These are phyloP conservation scores for Castanospermum australe DNA, from an alignment of 306 rosid species.

Conservation along the genomic window DNA sequence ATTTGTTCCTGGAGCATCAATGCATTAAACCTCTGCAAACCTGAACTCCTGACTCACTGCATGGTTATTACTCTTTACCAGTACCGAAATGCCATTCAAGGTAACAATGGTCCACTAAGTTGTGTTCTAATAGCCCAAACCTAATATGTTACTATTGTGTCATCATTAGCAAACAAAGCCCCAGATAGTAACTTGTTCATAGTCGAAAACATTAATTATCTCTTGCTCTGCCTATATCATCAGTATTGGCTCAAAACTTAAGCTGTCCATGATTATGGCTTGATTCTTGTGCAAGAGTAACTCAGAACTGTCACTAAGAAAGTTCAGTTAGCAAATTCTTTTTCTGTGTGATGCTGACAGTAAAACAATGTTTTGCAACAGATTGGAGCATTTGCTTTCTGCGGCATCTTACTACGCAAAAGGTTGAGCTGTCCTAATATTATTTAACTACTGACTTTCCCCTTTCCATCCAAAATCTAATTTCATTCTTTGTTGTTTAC, in stretches of 20 bases:
- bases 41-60: constrained; percentile 15
- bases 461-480: constrained; percentile 17
- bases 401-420: constrained; percentile 62
- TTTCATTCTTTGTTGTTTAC: constrained; percentile 20
- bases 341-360: constrained; percentile 23
- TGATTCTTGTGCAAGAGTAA: constrained; percentile 3
- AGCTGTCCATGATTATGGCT: constrained; percentile 4
- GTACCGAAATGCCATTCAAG: neutral
- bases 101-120: neutral
- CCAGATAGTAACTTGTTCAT: neutral
- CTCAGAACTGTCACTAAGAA: constrained; percentile 18
- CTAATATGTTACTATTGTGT: neutral
- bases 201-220: neutral
- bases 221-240: neutral
- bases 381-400: constrained; percentile 61
- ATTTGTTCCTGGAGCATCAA: constrained; percentile 6
- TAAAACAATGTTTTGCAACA: constrained; percentile 20
- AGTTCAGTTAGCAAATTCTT: neutral
- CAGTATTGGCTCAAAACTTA: neutral
- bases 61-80: constrained; percentile 5
- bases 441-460: constrained; percentile 3
- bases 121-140: constrained; percentile 12
- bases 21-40: neutral
- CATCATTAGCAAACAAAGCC: neutral
- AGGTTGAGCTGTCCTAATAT: constrained; percentile 47